Percentiles rank a stretch among this genome's conserved stretches.
These are phyloP conservation scores for Phytophthora idaei DNA, from an alignment of 352 stramenopile species.

Conservation along the genomic window DNA sequence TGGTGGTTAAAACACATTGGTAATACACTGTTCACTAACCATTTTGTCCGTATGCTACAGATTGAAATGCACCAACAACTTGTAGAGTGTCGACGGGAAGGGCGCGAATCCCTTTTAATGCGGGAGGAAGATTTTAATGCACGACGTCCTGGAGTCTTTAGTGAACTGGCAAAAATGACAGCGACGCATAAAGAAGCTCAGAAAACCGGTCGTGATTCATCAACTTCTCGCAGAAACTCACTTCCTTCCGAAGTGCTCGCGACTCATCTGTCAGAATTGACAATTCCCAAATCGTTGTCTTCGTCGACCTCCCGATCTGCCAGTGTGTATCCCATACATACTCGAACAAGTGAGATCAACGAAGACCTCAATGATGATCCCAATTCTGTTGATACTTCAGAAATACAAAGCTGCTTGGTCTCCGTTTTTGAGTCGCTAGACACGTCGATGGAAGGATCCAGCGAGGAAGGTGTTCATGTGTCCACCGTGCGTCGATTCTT, in stretches of 20 bases:
- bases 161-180: conserved; percentile 32
- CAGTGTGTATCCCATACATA: conserved; percentile 16
- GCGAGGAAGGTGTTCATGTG: conserved; percentile 57
- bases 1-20: neutral
- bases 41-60: conserved; percentile 13
- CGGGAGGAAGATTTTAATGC: conserved; percentile 75
- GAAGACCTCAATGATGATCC: conserved; percentile 29
- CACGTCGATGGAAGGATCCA: conserved; percentile 42
- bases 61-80: conserved; percentile 43
- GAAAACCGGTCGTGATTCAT: neutral
- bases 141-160: conserved; percentile 53
- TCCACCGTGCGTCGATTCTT: conserved; percentile 74
- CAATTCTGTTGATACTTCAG: conserved; percentile 22
- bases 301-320: neutral
- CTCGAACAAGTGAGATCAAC: conserved; percentile 2
- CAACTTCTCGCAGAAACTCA: conserved; percentile 18
- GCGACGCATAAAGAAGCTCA: neutral
- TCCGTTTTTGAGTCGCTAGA: conserved; percentile 58
- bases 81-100: conserved; percentile 47
- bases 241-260: conserved; percentile 16
- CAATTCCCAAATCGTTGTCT: neutral
- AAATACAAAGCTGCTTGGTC: conserved; percentile 41
- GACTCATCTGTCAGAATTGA: conserved; percentile 1
- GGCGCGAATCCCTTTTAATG: conserved; percentile 58
- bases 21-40: neutral